Percentiles rank a stretch among this genome's conserved stretches.
Evolutionary conservation across 257 asterid genomes (phyloP).

Genomic region (Hygrophila difformis): DNA sequence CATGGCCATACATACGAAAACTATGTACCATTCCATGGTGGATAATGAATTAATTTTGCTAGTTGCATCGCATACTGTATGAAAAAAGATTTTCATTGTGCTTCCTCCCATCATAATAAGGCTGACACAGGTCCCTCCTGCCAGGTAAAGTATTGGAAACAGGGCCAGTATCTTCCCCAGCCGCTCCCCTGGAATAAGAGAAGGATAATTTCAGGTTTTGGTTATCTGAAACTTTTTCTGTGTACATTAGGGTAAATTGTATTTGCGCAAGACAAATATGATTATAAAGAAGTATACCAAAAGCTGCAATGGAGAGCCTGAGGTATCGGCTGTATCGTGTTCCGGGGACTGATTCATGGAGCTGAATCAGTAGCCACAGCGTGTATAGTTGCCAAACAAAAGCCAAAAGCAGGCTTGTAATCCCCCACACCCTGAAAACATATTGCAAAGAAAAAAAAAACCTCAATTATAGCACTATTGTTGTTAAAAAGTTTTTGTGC

Average conservation of each 20-base stretch:
- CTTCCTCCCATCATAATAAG: slow-evolving; percentile 77
- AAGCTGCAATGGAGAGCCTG: slow-evolving; percentile 22
- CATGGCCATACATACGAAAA: slow-evolving; percentile 51
- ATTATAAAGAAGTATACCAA: slow-evolving; percentile 11
- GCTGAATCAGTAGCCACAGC: slow-evolving; percentile 22
- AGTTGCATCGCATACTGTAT: slow-evolving; percentile 28
- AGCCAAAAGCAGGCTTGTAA: slow-evolving; percentile 21
- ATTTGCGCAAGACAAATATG: no score
- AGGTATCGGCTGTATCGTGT: slow-evolving; percentile 25
- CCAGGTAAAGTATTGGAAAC: slow-evolving; percentile 72
- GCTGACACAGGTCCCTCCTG: slow-evolving; percentile 92
- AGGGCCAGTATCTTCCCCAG: slow-evolving; percentile 57
- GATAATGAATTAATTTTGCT: slow-evolving; percentile 27
- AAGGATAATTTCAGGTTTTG: no score
- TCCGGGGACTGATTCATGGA: slow-evolving; percentile 22
- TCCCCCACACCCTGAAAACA: slow-evolving; percentile 25
- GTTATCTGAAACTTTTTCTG: no score
- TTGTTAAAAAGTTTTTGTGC: no score
- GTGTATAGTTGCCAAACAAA: slow-evolving; percentile 26
- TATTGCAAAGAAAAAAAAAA: no score
- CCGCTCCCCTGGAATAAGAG: slow-evolving; percentile 41
- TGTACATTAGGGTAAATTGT: no score
- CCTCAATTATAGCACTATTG: neutral
- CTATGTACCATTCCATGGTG: slow-evolving; percentile 56
- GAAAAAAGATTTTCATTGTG: slow-evolving; percentile 59